phyloP scores from a whole-genome alignment of 768 basidiomycete genomes.

The Leccinum olivaceopallidum region DNA sequence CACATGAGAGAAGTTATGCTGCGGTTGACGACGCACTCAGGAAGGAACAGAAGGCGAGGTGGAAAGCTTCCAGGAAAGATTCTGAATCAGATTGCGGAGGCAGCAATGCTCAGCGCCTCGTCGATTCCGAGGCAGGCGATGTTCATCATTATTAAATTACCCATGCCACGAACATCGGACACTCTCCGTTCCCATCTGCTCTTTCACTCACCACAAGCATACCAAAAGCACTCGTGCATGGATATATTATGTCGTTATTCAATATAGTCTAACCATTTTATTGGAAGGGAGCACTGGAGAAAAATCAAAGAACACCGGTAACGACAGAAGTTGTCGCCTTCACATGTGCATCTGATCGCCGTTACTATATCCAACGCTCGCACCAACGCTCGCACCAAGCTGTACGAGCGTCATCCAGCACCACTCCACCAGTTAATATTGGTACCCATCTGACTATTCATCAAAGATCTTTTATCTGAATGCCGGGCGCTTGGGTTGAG shows the following conservation, averaged over 20 bases:
- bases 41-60: constrained; percentile 37
- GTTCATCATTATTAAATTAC: constrained; percentile 9
- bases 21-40: constrained; percentile 39
- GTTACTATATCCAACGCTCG: constrained; percentile 19
- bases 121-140: constrained; percentile 12
- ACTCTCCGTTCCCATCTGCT: background rate
- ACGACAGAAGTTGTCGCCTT: background rate
- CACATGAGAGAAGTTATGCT: constrained; percentile 27
- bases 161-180: background rate
- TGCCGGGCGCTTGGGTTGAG: constrained; percentile 86
- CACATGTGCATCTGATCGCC: constrained; percentile 23
- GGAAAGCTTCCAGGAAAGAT: constrained; percentile 26
- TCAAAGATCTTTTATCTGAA: constrained; percentile 79
- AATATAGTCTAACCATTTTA: constrained; percentile 1
- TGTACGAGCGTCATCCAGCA: constrained; percentile 17
- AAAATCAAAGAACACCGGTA: constrained; percentile 6
- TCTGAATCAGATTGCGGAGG: background rate
- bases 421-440: constrained; percentile 1
- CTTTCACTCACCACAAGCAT: background rate
- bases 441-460: background rate
- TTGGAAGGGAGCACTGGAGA: background rate
- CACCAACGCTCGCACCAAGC: constrained; percentile 25
- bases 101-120: constrained; percentile 5
- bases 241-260: constrained; percentile 6
- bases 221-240: background rate